A percentile compares a stretch with the other conserved stretches of the same genome.
Conservation (phyloP, 257 asterid genomes). For the Capsicum rhomboideum region DNA sequence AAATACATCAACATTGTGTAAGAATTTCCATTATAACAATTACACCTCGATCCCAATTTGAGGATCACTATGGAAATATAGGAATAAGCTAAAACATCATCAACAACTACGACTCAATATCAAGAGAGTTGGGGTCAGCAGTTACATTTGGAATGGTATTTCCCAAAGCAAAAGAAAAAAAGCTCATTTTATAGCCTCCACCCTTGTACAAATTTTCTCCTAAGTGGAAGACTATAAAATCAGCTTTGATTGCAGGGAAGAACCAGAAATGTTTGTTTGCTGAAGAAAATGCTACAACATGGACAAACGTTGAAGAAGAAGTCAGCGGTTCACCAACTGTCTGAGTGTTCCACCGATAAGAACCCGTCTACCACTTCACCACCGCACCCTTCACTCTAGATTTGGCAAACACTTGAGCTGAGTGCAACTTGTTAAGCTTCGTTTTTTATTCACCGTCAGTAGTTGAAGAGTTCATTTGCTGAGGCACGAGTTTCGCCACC, state of each 20-base stretch:
- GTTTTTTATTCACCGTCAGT: not conserved
- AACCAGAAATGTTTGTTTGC: not conserved
- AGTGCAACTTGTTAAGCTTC: not conserved
- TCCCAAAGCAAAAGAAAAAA: not conserved
- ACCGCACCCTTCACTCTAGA: not conserved
- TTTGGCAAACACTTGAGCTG: not conserved
- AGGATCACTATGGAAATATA: not conserved
- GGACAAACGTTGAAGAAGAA: not conserved
- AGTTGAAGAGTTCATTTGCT: not conserved
- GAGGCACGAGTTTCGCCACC: not conserved
- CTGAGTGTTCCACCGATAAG: not conserved
- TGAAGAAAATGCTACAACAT: not conserved
- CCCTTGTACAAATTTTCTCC: not conserved
- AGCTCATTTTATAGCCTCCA: not conserved
- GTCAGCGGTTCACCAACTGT: not conserved
- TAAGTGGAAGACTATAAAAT: not conserved
- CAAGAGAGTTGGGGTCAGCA: not conserved
- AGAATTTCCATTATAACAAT: not conserved
- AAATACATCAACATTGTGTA: not conserved
- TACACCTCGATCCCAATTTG: not conserved
- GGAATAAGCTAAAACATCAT: not conserved
- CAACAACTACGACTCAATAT: not conserved
- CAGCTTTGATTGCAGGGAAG: not conserved
- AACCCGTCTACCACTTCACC: not conserved
- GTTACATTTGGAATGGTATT: not conserved